A percentile compares a stretch with the other conserved stretches of the same genome.
These are phyloP conservation scores for Pseudogymnoascus sp. DNA, from an alignment of 2,329 filamentous ascomycete genomes.

Conservation along the genomic window DNA sequence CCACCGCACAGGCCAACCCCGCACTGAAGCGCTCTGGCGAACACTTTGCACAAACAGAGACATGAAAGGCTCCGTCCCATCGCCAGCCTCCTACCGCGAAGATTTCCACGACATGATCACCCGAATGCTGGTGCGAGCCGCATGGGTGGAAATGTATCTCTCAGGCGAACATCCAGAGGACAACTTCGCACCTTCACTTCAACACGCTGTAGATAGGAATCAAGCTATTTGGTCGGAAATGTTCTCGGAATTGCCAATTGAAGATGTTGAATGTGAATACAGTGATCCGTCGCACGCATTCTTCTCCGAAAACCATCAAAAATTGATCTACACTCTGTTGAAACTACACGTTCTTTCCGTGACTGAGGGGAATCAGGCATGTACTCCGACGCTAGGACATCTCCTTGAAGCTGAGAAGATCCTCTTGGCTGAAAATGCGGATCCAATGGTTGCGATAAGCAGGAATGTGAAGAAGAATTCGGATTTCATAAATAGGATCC, in stretches of 20 bases:
- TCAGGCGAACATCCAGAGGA: neutral
- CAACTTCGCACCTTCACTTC: neutral
- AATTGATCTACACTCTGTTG: neutral
- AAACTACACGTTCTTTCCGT: neutral
- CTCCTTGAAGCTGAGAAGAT: neutral
- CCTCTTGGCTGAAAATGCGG: neutral
- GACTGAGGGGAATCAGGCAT: neutral
- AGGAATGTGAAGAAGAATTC: neutral
- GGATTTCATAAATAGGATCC: neutral
- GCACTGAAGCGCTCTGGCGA: neutral
- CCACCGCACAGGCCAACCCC: neutral
- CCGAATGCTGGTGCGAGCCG: neutral
- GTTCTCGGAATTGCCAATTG: neutral
- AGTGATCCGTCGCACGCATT: neutral
- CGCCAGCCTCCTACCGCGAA: neutral
- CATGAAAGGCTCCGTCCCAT: neutral
- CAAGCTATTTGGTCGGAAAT: neutral
- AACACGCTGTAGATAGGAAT: neutral
- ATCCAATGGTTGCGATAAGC: neutral
- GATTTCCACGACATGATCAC: neutral
- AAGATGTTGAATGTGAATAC: neutral
- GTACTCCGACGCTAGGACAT: neutral
- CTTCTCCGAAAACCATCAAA: neutral
- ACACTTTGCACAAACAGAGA: neutral
- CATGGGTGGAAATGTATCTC: neutral